Evolutionary conservation across 2,329 filamentous ascomycete genomes (phyloP), one percentile per base, ranked within the genome.

Genomic region (Aspergillus melleus): DNA sequence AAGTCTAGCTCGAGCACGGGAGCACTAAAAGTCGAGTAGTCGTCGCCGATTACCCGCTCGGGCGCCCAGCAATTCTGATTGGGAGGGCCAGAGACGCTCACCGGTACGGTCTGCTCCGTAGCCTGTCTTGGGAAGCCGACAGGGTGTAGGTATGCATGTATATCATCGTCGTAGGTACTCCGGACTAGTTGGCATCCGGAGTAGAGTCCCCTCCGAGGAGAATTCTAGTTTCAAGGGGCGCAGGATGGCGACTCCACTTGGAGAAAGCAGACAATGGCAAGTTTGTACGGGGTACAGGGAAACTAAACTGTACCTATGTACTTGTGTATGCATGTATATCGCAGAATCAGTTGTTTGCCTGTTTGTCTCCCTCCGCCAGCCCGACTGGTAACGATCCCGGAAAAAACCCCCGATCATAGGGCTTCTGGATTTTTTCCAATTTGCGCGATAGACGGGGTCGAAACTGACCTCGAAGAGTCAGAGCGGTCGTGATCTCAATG

Each of bases 21-120:
- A 24, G 56, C 56, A 49, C 54, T 54, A 60, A 12, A 12, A 55
- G 59, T 65, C 42, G 55, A 29, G 26, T 29, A 29, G 26, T 29
- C 26, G 26, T 22, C 54, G 58, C 58, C 56, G 54, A 52, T 24
- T 54, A 61, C 52, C 55, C 55, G 54, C 62, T 61, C 58, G 54
- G 57, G 62, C 56, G 42, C 56, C 51, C 44, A 54, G 46, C 36
- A 19, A 36, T 36, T 16, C 11, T 46, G 54, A 51, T 49, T 26
- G 54, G 16, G 47, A 29, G n/a, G 32, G 46, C n/a, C 29, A 49
- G 19, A 39, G 50, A 26, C 44, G 11, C 44, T 47, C 22, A 24
- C 22, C 44, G 44, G 44, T 20, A 47, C 19, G 22, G 44, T 24
- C 44, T 47, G 44, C 44, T 47, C 44, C 44, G 44, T 42, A n/a